These are phyloP conservation scores for Domatiomyces globalis DNA, from an alignment of 2,329 filamentous ascomycete species.

Conservation along the genomic window DNA sequence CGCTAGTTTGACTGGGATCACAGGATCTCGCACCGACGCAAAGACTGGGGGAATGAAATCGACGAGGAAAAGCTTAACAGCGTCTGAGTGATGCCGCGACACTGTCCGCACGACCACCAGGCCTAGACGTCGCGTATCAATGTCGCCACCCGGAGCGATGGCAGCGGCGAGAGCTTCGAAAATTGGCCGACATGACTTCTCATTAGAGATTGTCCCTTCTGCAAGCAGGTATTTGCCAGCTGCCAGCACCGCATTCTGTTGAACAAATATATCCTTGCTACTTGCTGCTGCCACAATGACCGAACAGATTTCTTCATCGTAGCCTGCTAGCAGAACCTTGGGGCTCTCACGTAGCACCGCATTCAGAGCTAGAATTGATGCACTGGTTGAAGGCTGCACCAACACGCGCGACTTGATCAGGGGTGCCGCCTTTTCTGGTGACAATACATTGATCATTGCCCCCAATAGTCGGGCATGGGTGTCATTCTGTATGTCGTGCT, in stretches of 20 bases:
- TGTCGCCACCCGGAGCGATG: conserved; percentile 62
- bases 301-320: conserved; percentile 61
- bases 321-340: conserved; percentile 50
- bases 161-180: conserved; percentile 63
- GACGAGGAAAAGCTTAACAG: conserved; percentile 57
- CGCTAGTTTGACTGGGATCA: conserved; percentile 90
- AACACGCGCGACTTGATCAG: conserved; percentile 63
- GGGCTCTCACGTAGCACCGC: conserved; percentile 73
- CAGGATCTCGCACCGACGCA: conserved; percentile 70
- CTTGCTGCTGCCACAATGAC: conserved; percentile 66
- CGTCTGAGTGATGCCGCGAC: conserved; percentile 55
- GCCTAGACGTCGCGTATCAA: conserved; percentile 71
- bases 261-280: conserved; percentile 60
- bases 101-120: conserved; percentile 81
- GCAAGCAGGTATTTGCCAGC: conserved; percentile 15
- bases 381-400: conserved; percentile 56
- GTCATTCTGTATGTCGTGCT: conserved; percentile 61
- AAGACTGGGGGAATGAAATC: conserved; percentile 76
- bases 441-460: conserved; percentile 74
- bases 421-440: conserved; percentile 50
- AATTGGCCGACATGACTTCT: conserved; percentile 61
- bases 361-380: conserved; percentile 77
- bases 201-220: conserved; percentile 32
- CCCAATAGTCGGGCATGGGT: conserved; percentile 84
- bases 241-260: conserved; percentile 25